A percentile compares a stretch with the other conserved stretches of the same genome.
Conservation (phyloP, 2,329 filamentous ascomycete genomes). For the Uncinocarpus reesii region DNA sequence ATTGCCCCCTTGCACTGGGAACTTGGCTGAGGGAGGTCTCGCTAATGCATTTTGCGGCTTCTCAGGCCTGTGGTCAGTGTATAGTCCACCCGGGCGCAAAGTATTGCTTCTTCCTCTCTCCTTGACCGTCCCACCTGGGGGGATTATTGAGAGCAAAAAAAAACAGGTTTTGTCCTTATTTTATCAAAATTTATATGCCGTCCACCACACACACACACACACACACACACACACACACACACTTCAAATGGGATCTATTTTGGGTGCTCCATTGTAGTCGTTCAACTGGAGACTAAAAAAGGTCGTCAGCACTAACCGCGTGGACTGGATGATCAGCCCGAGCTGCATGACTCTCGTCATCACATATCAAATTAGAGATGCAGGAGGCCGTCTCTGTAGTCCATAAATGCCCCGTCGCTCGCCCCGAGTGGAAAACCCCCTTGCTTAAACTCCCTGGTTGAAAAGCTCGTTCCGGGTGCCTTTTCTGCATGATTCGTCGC, state of each 20-base stretch:
- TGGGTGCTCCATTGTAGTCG: too few species aligned
- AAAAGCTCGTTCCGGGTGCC: too few species aligned
- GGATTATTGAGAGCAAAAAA: not conserved
- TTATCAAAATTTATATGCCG: too few species aligned
- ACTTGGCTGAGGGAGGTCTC: not conserved
- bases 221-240: too few species aligned
- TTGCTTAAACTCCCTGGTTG: constrained; percentile 9
- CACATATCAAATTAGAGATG: constrained; percentile 38
- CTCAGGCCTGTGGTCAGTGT: not conserved
- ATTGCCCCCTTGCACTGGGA: constrained; percentile 2
- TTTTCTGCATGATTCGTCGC: constrained; percentile 11
- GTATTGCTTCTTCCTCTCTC: not conserved
- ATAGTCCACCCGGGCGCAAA: too few species aligned
- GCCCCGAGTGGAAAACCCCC: not conserved
- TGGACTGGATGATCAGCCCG: constrained; percentile 32
- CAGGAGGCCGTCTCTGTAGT: constrained; percentile 26
- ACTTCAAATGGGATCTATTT: too few species aligned
- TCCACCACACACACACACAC: too few species aligned
- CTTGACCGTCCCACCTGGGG: not conserved
- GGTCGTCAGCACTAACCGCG: constrained; percentile 22
- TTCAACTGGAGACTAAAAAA: not conserved
- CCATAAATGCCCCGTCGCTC: constrained; percentile 24
- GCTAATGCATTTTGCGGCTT: not conserved
- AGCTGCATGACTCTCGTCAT: constrained; percentile 37
- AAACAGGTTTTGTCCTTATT: not conserved